Percentiles rank a stretch among this genome's conserved stretches.
These are phyloP conservation scores for Panus rudis DNA, from an alignment of 768 basidiomycete species.

Conservation along the genomic window DNA sequence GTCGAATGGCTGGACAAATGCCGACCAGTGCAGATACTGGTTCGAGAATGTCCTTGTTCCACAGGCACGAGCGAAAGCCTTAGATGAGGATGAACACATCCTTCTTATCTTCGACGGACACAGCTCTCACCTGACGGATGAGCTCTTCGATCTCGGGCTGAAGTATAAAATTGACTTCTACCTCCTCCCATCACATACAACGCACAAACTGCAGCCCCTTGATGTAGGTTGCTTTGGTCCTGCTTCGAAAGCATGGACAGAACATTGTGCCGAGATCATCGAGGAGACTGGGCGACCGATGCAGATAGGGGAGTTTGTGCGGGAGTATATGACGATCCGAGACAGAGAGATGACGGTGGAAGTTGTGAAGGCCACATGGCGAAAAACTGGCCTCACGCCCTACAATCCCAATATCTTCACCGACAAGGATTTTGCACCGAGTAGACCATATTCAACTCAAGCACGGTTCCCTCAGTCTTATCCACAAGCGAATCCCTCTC, in stretches of 20 bases:
- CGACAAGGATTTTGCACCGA: neutral
- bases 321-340: slow-evolving; percentile 6
- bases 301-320: slow-evolving; percentile 5
- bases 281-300: too few species aligned
- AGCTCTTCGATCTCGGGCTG: slow-evolving; percentile 22
- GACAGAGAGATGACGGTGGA: neutral
- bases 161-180: slow-evolving; percentile 25
- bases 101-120: slow-evolving; percentile 39
- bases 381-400: neutral
- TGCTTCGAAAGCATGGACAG: neutral
- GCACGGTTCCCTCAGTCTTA: too few species aligned
- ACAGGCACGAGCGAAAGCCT: slow-evolving; percentile 20
- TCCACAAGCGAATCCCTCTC: too few species aligned
- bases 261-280: neutral
- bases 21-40: slow-evolving; percentile 29
- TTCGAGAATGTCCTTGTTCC: slow-evolving; percentile 33
- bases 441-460: too few species aligned
- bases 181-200: slow-evolving; percentile 32
- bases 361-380: neutral
- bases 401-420: slow-evolving; percentile 1
- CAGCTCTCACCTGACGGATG: slow-evolving; percentile 28
- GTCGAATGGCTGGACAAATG: slow-evolving; percentile 37
- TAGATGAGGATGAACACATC: slow-evolving; percentile 23
- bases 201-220: slow-evolving; percentile 37
- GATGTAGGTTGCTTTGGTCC: slow-evolving; percentile 35